Base-by-base conservation (phyloP, 257 asterid species). In the Orobanche coerulescens region DNA sequence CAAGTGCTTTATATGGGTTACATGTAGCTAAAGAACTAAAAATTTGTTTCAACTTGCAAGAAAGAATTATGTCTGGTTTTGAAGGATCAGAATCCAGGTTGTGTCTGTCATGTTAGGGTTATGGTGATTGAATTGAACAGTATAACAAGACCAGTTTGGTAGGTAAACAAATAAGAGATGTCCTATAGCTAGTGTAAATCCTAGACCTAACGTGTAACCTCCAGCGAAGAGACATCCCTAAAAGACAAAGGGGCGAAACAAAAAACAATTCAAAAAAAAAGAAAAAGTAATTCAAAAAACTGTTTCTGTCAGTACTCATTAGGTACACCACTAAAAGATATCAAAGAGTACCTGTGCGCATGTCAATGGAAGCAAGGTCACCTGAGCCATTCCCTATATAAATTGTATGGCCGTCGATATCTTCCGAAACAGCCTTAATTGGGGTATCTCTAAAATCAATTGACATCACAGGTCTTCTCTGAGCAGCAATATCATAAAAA, bases 351-450 rank as follows among this genome's bases (percentile, higher is more conserved):
- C 98, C 97, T 73, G 95, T 93, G 24, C 97, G 97, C 24, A 80
- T 80, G 71, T 93, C 97, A 70, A 81, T 23, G 56, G 95, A 84
- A 70, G 95, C 98, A 73, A 93, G 95, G 75, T 93, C 98, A 0
- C 98, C 98, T 1, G 96, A 79, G 31, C 95, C 96, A 76, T 86
- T 93, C 73, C 97, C 97, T 56, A 81, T 46, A 64, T 86, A 86
- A 53, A 93, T 60, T 23, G 88, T 84, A 13, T 83, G 79, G 24
- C 97, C 97, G 61, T 89, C 97, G 56, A 64, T 65, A 72, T 93
- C 98, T 75, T 75, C 92, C 39, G 79, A 64, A 69, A 93, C 76
- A 64, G 94, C 87, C 79, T 71, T 89, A 49, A 93, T 93, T 56
- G 97, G 68, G 16, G 95, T 84, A 75, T 93, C 97, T 52, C 94